Evolutionary conservation across 2,329 filamentous ascomycete species (phyloP), one percentile per base, ranked within the genome.

Genomic region (Lanzia echinophila): DNA sequence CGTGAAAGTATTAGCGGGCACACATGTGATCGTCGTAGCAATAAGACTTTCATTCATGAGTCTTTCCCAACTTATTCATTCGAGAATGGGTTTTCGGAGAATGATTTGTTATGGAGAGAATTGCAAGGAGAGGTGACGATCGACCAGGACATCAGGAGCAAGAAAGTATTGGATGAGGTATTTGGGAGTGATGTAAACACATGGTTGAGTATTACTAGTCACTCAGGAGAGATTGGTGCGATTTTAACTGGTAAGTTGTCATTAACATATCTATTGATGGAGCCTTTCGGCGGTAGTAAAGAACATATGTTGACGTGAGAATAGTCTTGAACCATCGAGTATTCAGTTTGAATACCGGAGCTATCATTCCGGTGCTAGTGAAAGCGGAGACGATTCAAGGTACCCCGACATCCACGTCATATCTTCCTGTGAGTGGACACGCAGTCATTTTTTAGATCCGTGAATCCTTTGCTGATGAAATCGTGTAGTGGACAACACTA

Each of bases 1-100:
- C 75, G 85, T 31, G 86, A 88, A 67, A 78, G 79, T 2, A 79
- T 88, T 53, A 82, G 78, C 51, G 79, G 82, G 41, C 85, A 87
- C 64, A 87, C 84, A 0, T 89, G 86, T 65, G 82, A 88, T 68
- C 75, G 79, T 31, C 75, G 85, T 10, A 78, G 76, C 20, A 77
- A 69, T 60, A 78, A 74, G 62, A 73, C 75, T 0, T 74, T 75
- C 55, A 82, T 88, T 57, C 68, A 70, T 15, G 57, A 69, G 2
- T 70, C 74, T 3, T 80, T 81, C 47, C 82, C 81, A 0, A 65
- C 60, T 5, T 84, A 77, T 63, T 62, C 60, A 5, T 79, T 88
- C 47, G 85, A 88, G 67, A 65, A 69, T 1, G 81, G 79, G 0
- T 87, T 89, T 61, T 65, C 73, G 0, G 83, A 88, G 64, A 43